Base-by-base conservation (phyloP, 805 yeast species). In the Metschnikowia vanudenii region DNA sequence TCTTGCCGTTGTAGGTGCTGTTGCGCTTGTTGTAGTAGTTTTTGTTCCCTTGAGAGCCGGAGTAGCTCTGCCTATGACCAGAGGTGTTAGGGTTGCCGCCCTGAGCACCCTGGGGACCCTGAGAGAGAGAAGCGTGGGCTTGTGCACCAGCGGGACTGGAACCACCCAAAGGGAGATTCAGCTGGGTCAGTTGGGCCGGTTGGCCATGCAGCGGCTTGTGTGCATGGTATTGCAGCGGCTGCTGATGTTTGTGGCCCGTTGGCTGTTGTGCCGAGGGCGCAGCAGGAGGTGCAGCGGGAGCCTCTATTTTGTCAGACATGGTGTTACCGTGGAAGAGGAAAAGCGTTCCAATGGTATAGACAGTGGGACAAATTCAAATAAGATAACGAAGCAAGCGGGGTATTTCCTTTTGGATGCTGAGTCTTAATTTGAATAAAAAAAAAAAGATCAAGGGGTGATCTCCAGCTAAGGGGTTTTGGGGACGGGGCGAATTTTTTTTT, bases 1-100 rank as follows among this genome's bases (percentile, higher is more conserved):
- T 17, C 36, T 50, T 47, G 48, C 41, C 50, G 49, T 55, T 49
- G 52, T 53, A 42, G 45, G 44, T 31, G 38, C 39, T 41, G 50
- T 54, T 56, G 41, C 55, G 50, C 24, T 47, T 47, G 45, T 55
- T 54, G 46, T 56, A 53, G 49, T 57, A 54, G 48, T 45, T 41
- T 7, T 49, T 45, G 45, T 36, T 36, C 36, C 26, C 30, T 16
- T 18, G 29, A 22, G 29, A 20, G 29, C 47, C 47, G 19, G 19
- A 16, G 35, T 43, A 43, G 20, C 43, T 43, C 28, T 45, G 52
- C 38, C 44, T 45, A 41, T 35, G 49, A 39, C 53, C 50, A 19
- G 41, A 22, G 41, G 45, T 20, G 34, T 39, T 49, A n/a, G n/a
- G n/a, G n/a, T n/a, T n/a, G n/a, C n/a, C n/a, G n/a, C n/a, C n/a